phyloP scores from a whole-genome alignment of 768 basidiomycete species.

The Naganishia vaughanmartiniae region DNA sequence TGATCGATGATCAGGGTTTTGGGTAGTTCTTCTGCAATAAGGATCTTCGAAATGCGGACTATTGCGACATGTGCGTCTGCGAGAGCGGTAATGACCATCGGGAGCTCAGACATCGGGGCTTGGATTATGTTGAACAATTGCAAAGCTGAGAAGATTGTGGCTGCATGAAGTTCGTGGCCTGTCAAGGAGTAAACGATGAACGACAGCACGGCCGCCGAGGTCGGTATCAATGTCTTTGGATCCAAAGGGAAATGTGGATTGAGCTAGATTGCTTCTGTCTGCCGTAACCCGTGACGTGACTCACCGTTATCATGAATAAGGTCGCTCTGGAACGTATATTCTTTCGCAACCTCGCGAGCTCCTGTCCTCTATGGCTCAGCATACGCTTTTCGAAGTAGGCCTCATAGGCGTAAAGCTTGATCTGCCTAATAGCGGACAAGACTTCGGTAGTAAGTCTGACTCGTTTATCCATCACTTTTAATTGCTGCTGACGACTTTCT shows the following conservation, averaged over 20 bases:
- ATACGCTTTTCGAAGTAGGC: slow-evolving; percentile 42
- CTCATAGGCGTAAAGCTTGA: slow-evolving; percentile 68
- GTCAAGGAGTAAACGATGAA: slow-evolving; percentile 66
- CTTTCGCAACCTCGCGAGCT: slow-evolving; percentile 38
- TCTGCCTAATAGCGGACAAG: slow-evolving; percentile 65
- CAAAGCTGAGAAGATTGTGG: slow-evolving; percentile 61
- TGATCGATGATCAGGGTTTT: slow-evolving; percentile 57
- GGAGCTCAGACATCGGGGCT: slow-evolving; percentile 41
- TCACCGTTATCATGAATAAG: slow-evolving; percentile 10
- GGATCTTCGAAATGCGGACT: slow-evolving; percentile 19
- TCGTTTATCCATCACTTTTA: slow-evolving; percentile 66
- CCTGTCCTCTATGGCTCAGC: slow-evolving; percentile 37
- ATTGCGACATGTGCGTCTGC: slow-evolving; percentile 29
- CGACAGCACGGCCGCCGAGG: slow-evolving; percentile 56
- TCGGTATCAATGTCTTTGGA: slow-evolving; percentile 59
- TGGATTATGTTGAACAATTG: slow-evolving; percentile 60
- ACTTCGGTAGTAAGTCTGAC: slow-evolving; percentile 67
- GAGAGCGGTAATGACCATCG: slow-evolving; percentile 35
- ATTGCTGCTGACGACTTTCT: slow-evolving; percentile 43
- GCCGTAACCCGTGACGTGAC: neutral
- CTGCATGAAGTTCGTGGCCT: slow-evolving; percentile 60
- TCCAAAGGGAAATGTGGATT: slow-evolving; percentile 49
- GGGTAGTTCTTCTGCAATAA: slow-evolving; percentile 57
- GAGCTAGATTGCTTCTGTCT: neutral
- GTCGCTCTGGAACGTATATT: slow-evolving; percentile 29